Evolutionary conservation across 208 protist genomes (phyloP), one percentile per base, ranked within the genome.

Genomic region (Sergeia podlipaevii): DNA sequence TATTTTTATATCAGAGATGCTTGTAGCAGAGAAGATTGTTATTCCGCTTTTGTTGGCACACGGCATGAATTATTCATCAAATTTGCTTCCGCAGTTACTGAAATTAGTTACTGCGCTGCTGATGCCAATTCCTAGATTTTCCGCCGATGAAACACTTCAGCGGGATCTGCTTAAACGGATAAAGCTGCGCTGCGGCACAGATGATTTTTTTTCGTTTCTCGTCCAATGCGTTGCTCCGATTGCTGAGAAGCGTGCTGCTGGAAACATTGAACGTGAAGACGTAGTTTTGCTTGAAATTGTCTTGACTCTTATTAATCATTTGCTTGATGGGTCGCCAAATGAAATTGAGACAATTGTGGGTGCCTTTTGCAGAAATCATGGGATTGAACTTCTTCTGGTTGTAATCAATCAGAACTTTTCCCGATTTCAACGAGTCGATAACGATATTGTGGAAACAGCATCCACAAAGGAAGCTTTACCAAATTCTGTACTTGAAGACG

Each of bases 321-420:
- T 94, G 21, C 65, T 94, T 30, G 69, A 71, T 34, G 79, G 77
- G 21, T 46, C 53, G 36, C 56, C 59, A 18, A 46, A 36, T 24
- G 76, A 80, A 41, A 51, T 70, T 7, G 65, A 77, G 32, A 39
- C 47, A 18, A 75, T 74, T 47, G 78, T 85, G 49, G 86, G 86
- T 28, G 69, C 82, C 13, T 89, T 94, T 69, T 80, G 74, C 49
- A 70, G 86, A 3, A 94, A 87, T 42, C 79, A 94, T 51, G 82
- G 82, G 11, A 69, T 94, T 18, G 86, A 94, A 37, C 50, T 94
- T 43, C 74, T 94, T 43, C 66, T 94, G 23, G 86, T 94, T 0
- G 70, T 94, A 21, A 51, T 94, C 2, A 89, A 85, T 57, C 86
- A 94, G 47, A 94, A 91, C 55, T 94, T 74, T 72, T 65, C 81